Conservation (phyloP, 257 asterid species). For the Thymus quinquecostatus region DNA sequence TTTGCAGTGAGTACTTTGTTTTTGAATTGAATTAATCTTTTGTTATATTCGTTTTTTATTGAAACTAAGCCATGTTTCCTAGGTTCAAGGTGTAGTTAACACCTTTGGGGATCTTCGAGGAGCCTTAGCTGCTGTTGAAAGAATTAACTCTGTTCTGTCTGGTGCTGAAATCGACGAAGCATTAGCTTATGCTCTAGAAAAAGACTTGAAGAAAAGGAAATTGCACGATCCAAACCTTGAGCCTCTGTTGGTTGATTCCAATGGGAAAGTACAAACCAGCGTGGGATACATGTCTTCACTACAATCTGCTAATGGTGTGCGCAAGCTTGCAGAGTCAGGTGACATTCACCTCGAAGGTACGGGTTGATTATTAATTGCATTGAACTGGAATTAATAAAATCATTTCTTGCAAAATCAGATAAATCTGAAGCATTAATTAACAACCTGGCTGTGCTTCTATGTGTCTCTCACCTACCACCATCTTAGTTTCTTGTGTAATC, state of each 20-base stretch:
- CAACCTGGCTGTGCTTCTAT: not conserved
- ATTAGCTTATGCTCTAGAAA: constrained; percentile 78
- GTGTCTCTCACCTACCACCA: not conserved
- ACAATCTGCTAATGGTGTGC: constrained; percentile 62
- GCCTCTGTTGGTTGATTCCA: constrained; percentile 51
- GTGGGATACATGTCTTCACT: constrained; percentile 71
- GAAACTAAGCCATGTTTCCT: constrained; percentile 25
- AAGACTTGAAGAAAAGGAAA: constrained; percentile 63
- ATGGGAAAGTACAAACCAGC: constrained; percentile 39
- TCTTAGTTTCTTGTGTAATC: not conserved
- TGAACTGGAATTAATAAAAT: not conserved
- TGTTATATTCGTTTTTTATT: constrained; percentile 21
- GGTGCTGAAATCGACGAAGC: constrained; percentile 81
- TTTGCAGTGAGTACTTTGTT: constrained; percentile 78
- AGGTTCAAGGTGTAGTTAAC: constrained; percentile 99
- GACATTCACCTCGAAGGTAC: constrained; percentile 92
- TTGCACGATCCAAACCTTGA: constrained; percentile 55
- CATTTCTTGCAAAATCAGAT: not conserved
- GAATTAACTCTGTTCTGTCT: constrained; percentile 86
- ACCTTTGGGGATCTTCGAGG: constrained; percentile 97
- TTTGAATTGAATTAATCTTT: constrained; percentile 13
- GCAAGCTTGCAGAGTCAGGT: constrained; percentile 70
- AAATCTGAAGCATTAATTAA: not conserved
- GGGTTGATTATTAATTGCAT: constrained; percentile 9
- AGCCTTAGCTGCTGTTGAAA: constrained; percentile 91